Base-by-base conservation (phyloP, 352 stramenopile species). In the Blastocystis sp. region DNA sequence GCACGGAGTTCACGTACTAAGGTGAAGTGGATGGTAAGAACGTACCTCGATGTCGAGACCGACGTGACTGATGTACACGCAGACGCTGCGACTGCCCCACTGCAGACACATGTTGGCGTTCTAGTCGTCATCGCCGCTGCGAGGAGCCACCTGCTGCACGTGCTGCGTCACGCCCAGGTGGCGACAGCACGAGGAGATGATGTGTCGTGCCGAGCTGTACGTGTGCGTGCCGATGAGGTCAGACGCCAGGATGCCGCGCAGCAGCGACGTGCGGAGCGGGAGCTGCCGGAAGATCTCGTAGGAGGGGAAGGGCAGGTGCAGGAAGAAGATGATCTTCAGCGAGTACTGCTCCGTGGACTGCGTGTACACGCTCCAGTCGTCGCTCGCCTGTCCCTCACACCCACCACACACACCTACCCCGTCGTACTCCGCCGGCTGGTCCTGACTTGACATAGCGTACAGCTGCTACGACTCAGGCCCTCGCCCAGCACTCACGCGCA, bases 221-320 rank as follows among this genome's bases (percentile, higher is more conserved):
- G 79, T 89, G 60, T 89, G 79, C 21, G 67, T 80, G 3, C 79
- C 79, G 60, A 89, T 80, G 3, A 89, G 45, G 66, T 89, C 79
- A 12, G 35, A 39, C 0, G 63, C 67, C 21, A 89, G 60, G 1
- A 89, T 31, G 21, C 79, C 79, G 24, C 79, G 79, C 29, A 89
- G 51, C 2, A 89, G 33, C 19, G 63, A 80, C 2, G 79, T 89
- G 16, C 79, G 79, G 21, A 89, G 79, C 31, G 79, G 79, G 16
- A 89, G 50, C 41, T 89, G 79, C 26, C 79, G 79, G 61, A 89
- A 89, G n/a, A 89, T 79, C 61, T 89, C 79, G 60, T 89, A 89
- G 26, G 61, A 67, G 3, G 79, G 79, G 60, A 89, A 89, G n/a
- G 79, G 79, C 21, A 89, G 55, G 39, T 89, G 79, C 51, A 89